A percentile compares a stretch with the other conserved stretches of the same genome.
Conservation (phyloP, 768 basidiomycete species). For the Dacryopinax primogenitus region DNA sequence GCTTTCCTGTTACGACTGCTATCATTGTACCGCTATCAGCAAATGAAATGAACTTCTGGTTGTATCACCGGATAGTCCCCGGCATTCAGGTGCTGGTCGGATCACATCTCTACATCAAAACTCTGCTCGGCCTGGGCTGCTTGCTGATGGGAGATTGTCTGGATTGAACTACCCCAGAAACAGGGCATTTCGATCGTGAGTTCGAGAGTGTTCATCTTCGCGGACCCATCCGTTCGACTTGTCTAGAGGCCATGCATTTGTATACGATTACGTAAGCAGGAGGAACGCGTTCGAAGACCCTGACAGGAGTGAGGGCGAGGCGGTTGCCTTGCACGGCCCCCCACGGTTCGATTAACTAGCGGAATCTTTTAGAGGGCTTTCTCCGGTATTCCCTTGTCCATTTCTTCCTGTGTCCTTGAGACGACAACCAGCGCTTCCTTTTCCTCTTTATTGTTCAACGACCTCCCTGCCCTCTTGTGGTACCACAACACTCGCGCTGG, state of each 20-base stretch:
- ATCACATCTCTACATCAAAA: no score
- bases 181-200: no score
- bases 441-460: background rate
- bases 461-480: background rate
- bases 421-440: background rate
- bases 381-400: constrained; percentile 7
- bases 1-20: background rate
- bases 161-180: background rate
- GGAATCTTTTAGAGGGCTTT: constrained; percentile 1
- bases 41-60: background rate
- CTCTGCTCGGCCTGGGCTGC: no score
- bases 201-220: background rate
- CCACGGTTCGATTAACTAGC: constrained; percentile 8
- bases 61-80: background rate
- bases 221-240: background rate
- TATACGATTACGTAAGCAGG: constrained; percentile 1
- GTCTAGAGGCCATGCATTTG: background rate
- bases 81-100: background rate
- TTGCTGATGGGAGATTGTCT: no score
- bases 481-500: background rate
- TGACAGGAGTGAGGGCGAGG: background rate
- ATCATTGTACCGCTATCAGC: background rate
- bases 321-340: background rate
- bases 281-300: constrained; percentile 6
- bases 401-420: background rate